A percentile compares a stretch with the other conserved stretches of the same genome.
Evolutionary conservation across 2,329 filamentous ascomycete species (phyloP).

Genomic region (Grosmannia penicillata): DNA sequence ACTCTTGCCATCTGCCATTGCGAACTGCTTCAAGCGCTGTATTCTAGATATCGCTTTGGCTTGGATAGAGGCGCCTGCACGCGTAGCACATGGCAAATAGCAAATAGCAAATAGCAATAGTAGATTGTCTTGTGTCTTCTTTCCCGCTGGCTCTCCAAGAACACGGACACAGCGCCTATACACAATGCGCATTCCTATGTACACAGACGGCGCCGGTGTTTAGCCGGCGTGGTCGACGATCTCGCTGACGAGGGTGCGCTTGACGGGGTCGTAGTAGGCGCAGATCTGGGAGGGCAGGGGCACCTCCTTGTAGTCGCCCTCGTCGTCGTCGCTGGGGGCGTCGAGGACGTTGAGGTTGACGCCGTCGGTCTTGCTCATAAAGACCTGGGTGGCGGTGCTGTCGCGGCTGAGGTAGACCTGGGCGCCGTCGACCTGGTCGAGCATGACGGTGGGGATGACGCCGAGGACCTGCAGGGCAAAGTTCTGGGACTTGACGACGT

Average conservation of each 20-base stretch:
- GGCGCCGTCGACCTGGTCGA: slow-evolving; percentile 88
- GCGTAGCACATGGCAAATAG: neutral
- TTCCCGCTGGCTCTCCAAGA: neutral
- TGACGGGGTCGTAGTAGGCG: slow-evolving; percentile 51
- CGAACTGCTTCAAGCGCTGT: too few species aligned
- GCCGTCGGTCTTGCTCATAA: slow-evolving; percentile 73
- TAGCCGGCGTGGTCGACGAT: slow-evolving; percentile 91
- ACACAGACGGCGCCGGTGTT: neutral
- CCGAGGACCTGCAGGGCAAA: slow-evolving; percentile 90
- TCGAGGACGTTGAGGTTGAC: slow-evolving; percentile 77
- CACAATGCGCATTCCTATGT: neutral
- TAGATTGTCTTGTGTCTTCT: neutral
- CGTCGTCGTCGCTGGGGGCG: slow-evolving; percentile 59
- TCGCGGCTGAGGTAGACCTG: slow-evolving; percentile 75
- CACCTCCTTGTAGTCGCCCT: slow-evolving; percentile 76
- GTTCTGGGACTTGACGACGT: slow-evolving; percentile 89
- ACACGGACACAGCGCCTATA: too few species aligned
- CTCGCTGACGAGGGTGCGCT: slow-evolving; percentile 72
- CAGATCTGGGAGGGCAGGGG: slow-evolving; percentile 83
- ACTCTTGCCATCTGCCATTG: neutral
- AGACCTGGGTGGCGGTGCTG: slow-evolving; percentile 65
- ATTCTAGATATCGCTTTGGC: too few species aligned
- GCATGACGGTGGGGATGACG: slow-evolving; percentile 68
- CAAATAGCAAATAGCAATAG: neutral
- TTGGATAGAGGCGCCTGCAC: neutral